Base-by-base conservation (phyloP, 1,139 yeast genomes). In the Diutina ranongensis region DNA sequence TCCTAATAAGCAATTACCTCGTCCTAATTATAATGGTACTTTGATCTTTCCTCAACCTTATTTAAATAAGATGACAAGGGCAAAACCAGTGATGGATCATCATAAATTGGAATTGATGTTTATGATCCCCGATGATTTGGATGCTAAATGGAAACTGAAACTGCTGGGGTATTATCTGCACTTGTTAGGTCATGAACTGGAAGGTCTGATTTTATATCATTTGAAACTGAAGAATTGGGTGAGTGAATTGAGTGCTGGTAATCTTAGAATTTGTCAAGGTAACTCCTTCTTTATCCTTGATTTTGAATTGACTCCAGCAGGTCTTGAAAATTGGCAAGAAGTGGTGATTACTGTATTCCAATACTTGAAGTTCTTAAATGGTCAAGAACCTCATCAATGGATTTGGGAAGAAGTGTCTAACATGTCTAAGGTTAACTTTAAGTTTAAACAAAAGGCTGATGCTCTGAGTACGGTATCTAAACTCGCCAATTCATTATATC, bases 131-230 rank as follows among this genome's bases (percentile, higher is more conserved):
- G 89, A 85, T 56, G 82, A 80, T 54, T 70, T 73, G 48, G 77
- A 74, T 32, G 63, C 65, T 15, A 63, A 72, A 47, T 84, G 92
- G 85, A 74, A 74, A 45, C 70, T 75, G 25, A 78, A 78, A 53
- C 95, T 97, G 0, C 71, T 76, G 12, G 76, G 72, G 46, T 84
- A 87, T 60, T 74, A 69, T 53, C 76, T 92, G 22, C 97, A 89
- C 60, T 68, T 92, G 48, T 64, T 92, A 47, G 97, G 98, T 32
- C 97, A 92, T 60, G 97, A 92, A 64, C 86, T 87, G 46, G 71
- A 79, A 46, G 97, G 97, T 1, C 86, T 96, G 1, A 62, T 92
- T 16, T 68, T 86, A 35, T 74, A 80, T 47, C 73, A 71, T 52
- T 72, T 89, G 51, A 89, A 88, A 62, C 63, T 67, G 40, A 67